phyloP scores from a whole-genome alignment of 305 asterid species.

The Solanum aculeatissimum region DNA sequence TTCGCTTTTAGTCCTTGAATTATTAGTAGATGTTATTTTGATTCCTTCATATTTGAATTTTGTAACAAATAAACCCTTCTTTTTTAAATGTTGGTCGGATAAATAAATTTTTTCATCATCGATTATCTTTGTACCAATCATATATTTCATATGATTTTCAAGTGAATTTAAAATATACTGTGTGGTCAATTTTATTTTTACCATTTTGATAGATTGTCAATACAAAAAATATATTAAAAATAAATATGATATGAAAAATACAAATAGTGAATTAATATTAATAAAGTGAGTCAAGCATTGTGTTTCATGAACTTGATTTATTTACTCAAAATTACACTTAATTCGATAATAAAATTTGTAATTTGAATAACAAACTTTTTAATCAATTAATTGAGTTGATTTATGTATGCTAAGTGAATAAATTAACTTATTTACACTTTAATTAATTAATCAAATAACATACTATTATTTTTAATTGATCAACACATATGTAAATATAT shows the following conservation, averaged over 20 bases:
- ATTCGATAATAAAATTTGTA: neutral
- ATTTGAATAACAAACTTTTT: neutral
- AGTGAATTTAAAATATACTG: no score
- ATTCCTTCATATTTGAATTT: neutral
- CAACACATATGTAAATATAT: neutral
- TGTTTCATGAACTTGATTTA: neutral
- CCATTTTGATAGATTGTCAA: no score
- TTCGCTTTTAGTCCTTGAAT: neutral
- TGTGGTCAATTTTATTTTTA: no score
- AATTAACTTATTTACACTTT: neutral
- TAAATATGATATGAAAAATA: neutral
- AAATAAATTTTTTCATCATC: no score
- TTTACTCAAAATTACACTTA: neutral
- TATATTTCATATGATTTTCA: no score
- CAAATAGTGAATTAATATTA: neutral
- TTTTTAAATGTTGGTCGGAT: neutral
- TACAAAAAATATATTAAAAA: neutral
- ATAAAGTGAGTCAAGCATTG: neutral
- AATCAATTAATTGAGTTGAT: neutral
- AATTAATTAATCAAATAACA: neutral
- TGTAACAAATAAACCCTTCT: no score
- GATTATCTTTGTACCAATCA: no score
- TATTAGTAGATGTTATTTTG: neutral
- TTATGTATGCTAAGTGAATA: rapidly evolving
- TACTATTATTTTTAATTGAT: neutral